phyloP scores from a whole-genome alignment of 2,329 filamentous ascomycete species.

The Niveomyces coronatus region DNA sequence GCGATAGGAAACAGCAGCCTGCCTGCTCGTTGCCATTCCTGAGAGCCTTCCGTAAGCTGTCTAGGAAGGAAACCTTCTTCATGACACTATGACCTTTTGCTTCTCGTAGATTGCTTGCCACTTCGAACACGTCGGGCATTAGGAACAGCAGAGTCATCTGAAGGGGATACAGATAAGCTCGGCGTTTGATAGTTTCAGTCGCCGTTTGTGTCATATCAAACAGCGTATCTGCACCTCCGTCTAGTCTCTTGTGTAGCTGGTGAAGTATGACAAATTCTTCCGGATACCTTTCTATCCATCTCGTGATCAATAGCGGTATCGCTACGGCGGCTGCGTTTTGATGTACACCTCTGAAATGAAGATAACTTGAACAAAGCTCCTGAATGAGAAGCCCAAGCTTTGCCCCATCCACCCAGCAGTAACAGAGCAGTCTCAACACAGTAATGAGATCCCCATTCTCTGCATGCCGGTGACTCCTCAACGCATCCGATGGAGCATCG shows the following conservation, averaged over 20 bases:
- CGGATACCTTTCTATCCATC: conserved; percentile 57
- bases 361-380: conserved; percentile 56
- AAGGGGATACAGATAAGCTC: conserved; percentile 48
- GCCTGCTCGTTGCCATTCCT: conserved; percentile 56
- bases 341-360: conserved; percentile 53
- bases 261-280: conserved; percentile 56
- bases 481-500: conserved; percentile 25
- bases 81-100: conserved; percentile 50
- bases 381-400: conserved; percentile 54
- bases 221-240: conserved; percentile 54
- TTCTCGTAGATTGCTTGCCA: conserved; percentile 56
- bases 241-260: conserved; percentile 48
- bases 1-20: conserved; percentile 52
- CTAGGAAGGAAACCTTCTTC: conserved; percentile 57
- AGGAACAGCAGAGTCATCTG: conserved; percentile 54
- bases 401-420: conserved; percentile 52
- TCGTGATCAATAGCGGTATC: conserved; percentile 50
- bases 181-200: conserved; percentile 45
- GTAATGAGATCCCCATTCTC: conserved; percentile 43
- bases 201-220: conserved; percentile 60
- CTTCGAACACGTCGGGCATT: conserved; percentile 59
- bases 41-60: conserved; percentile 51
- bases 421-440: conserved; percentile 48
- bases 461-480: conserved; percentile 34
- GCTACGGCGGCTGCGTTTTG: conserved; percentile 54